A percentile compares a stretch with the other conserved stretches of the same genome.
These are phyloP conservation scores for Calendula officinalis DNA, from an alignment of 129 eudicot species.

Conservation along the genomic window DNA sequence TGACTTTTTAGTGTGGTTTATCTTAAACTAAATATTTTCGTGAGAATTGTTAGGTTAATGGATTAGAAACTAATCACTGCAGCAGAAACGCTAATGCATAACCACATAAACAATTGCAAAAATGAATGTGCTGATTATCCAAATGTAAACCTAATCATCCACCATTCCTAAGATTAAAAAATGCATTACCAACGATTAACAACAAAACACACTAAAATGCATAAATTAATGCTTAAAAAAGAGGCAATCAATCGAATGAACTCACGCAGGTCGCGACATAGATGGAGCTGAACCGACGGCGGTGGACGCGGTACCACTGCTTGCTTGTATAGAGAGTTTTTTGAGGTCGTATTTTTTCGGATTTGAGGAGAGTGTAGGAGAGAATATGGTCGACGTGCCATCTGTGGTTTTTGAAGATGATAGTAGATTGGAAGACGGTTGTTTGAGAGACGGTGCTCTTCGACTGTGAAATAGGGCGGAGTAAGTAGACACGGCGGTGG, in stretches of 20 bases:
- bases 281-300: background rate
- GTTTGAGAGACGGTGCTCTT: background rate
- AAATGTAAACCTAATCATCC: background rate
- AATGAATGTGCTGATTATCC: background rate
- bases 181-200: background rate
- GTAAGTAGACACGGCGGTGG: conserved; percentile 41
- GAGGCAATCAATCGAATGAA: background rate
- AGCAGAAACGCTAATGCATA: conserved; percentile 8
- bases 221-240: background rate
- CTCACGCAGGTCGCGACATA: background rate
- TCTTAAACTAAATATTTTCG: background rate
- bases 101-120: background rate
- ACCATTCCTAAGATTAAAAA: too few relatives aligned
- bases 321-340: conserved; percentile 32
- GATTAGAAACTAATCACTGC: background rate
- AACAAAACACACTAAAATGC: conserved; percentile 1
- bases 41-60: background rate
- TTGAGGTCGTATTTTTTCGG: conserved; percentile 20
- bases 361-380: conserved; percentile 11
- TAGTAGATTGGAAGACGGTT: conserved; percentile 8
- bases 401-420: conserved; percentile 19
- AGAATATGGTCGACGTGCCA: background rate
- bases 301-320: conserved; percentile 17
- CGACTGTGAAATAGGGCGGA: conserved; percentile 29
- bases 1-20: background rate